Evolutionary conservation across 2,329 filamentous ascomycete species (phyloP).

Genomic region (Rachicladosporium sp.): DNA sequence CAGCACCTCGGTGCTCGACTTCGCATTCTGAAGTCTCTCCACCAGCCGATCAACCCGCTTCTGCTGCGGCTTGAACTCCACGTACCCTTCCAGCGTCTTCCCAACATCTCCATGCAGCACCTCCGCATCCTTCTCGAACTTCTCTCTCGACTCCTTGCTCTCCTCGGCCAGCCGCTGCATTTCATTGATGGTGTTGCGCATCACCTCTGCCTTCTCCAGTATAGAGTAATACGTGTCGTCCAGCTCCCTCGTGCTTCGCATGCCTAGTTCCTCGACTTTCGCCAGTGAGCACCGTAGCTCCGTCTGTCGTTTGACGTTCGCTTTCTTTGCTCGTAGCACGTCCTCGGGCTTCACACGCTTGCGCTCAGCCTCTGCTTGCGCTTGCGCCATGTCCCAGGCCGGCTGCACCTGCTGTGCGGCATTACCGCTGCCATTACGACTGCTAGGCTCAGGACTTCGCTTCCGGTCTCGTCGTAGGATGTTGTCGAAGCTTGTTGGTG

Average conservation of each 20-base stretch:
- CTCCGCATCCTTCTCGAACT: constrained; percentile 15
- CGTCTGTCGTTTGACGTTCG: constrained; percentile 27
- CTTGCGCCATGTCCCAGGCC: constrained; percentile 10
- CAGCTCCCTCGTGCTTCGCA: constrained; percentile 51
- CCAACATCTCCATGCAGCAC: constrained; percentile 46
- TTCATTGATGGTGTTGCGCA: constrained; percentile 52
- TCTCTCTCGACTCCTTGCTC: constrained; percentile 45
- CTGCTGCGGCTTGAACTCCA: constrained; percentile 54
- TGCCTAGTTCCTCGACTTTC: constrained; percentile 40
- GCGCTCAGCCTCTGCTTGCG: constrained; percentile 9
- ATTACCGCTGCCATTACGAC: constrained; percentile 11
- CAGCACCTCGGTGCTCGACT: constrained; percentile 47
- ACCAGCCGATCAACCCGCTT: constrained; percentile 50
- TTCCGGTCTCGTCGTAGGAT: constrained; percentile 25
- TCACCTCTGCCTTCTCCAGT: constrained; percentile 51
- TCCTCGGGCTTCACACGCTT: constrained; percentile 26
- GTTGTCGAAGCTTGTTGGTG: constrained; percentile 32
- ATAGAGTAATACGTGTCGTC: constrained; percentile 65
- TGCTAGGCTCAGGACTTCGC: constrained; percentile 11
- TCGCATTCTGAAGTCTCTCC: constrained; percentile 47
- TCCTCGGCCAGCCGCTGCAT: constrained; percentile 55
- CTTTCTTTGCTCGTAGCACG: constrained; percentile 26
- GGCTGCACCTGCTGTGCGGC: constrained; percentile 1
- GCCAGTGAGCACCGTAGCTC: constrained; percentile 30
- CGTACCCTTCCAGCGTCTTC: constrained; percentile 48